phyloP scores from a whole-genome alignment of 306 rosid species.

The Quercus suber region DNA sequence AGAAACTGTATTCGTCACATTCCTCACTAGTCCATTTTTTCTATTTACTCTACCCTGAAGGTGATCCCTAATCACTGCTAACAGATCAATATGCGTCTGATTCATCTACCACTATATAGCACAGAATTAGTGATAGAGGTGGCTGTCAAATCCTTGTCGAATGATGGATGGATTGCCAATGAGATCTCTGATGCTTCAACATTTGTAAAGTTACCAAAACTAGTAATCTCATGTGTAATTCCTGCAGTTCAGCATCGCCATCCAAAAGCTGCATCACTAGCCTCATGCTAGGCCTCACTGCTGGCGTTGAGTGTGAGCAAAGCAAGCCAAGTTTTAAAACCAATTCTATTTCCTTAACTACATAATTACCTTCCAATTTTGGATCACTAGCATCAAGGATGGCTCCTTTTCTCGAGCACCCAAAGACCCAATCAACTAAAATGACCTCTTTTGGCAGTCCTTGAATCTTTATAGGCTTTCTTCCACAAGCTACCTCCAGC shows the following conservation, averaged over 20 bases:
- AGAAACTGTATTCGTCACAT: no score
- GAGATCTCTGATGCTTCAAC: no score
- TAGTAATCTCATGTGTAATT: neutral
- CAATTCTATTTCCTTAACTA: conserved; percentile 37
- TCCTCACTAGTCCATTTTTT: no score
- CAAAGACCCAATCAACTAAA: conserved; percentile 55
- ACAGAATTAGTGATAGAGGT: no score
- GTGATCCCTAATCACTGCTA: no score
- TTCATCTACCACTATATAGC: no score
- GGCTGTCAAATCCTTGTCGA: no score
- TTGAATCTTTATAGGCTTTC: conserved; percentile 50
- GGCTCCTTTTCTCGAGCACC: conserved; percentile 36
- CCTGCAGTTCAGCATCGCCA: conserved; percentile 29
- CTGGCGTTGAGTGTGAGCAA: conserved; percentile 45
- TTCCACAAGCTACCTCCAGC: conserved; percentile 65
- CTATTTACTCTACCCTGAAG: no score
- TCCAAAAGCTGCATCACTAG: conserved; percentile 49
- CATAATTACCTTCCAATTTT: conserved; percentile 34
- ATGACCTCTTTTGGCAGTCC: conserved; percentile 26
- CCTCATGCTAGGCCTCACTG: conserved; percentile 49
- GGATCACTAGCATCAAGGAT: conserved; percentile 48
- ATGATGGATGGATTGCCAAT: no score
- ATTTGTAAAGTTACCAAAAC: neutral
- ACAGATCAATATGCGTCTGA: no score
- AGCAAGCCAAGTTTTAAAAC: conserved; percentile 56